phyloP scores from a whole-genome alignment of 495 filamentous ascomycete genomes.

The Penicillium antarcticum region DNA sequence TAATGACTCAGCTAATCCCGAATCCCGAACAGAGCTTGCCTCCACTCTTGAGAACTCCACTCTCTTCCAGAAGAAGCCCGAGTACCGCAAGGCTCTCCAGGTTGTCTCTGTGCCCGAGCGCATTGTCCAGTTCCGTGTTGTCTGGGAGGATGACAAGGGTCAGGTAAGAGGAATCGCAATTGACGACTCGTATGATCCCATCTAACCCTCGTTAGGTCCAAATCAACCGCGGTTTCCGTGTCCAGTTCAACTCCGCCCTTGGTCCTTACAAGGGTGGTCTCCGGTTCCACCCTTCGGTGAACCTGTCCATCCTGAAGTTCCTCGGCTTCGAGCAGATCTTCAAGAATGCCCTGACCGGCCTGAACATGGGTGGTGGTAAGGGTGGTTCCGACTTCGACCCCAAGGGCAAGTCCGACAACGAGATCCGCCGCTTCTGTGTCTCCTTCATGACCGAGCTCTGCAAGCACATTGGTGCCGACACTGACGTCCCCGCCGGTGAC shows the following conservation, averaged over 20 bases:
- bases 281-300: conserved; percentile 93
- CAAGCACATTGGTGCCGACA: conserved; percentile 95
- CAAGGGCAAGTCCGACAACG: conserved; percentile 95
- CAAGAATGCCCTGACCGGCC: conserved; percentile 98
- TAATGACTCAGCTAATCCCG: conserved; percentile 19
- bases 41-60: conserved; percentile 90
- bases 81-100: conserved; percentile 85
- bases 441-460: conserved; percentile 93
- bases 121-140: conserved; percentile 93
- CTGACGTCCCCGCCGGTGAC: conserved; percentile 87
- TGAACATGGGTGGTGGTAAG: conserved; percentile 98
- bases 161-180: conserved; percentile 21
- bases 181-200: not conserved
- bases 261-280: conserved; percentile 98
- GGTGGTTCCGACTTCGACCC: conserved; percentile 99
- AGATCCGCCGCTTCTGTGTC: conserved; percentile 97
- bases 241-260: conserved; percentile 98
- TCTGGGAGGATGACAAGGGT: conserved; percentile 92
- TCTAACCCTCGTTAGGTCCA: conserved; percentile 54
- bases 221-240: conserved; percentile 95
- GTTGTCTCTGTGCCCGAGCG: conserved; percentile 93
- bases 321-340: conserved; percentile 99
- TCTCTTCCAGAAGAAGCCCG: conserved; percentile 89
- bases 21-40: conserved; percentile 69
- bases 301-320: conserved; percentile 97